Conservation (phyloP, 768 basidiomycete species). For the Amanita thiersii region DNA sequence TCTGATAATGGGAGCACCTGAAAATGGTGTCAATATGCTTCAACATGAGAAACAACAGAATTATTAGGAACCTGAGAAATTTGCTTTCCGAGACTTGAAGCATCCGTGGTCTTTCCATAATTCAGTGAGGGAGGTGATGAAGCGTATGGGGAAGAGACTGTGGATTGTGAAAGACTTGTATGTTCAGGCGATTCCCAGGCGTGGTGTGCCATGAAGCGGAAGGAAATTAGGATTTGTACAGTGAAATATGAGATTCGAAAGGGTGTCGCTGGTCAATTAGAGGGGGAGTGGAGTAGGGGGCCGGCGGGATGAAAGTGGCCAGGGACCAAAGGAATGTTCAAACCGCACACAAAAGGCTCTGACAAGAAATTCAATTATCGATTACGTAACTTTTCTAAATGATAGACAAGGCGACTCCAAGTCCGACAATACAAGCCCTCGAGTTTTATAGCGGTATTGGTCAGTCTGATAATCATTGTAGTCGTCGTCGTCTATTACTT, state of each 20-base stretch:
- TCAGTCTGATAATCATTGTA: conserved; percentile 14
- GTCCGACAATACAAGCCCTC: conserved; percentile 21
- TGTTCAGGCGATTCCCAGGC: background rate
- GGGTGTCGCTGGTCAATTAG: conserved; percentile 10
- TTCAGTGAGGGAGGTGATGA: background rate
- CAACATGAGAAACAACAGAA: conserved; percentile 7
- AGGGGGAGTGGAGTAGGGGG: background rate
- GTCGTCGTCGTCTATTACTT: background rate
- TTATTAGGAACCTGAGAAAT: background rate
- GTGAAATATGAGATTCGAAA: background rate
- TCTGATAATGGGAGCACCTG: background rate
- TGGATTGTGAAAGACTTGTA: background rate
- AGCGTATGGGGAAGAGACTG: background rate
- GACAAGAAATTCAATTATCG: background rate
- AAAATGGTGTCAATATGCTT: conserved; percentile 10
- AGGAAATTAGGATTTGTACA: conserved; percentile 5
- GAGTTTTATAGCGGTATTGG: conserved; percentile 85
- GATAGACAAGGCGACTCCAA: conserved; percentile 1
- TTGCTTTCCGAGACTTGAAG: background rate
- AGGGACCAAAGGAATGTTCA: background rate
- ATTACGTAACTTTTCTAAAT: conserved; percentile 7
- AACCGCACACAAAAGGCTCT: background rate
- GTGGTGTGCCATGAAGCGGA: conserved; percentile 5
- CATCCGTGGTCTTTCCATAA: background rate
- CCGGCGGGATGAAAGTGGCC: background rate